A percentile compares a stretch with the other conserved stretches of the same genome.
phyloP scores from a whole-genome alignment of 2,329 filamentous ascomycete genomes.

The Phaeosphaeriaceae sp. region DNA sequence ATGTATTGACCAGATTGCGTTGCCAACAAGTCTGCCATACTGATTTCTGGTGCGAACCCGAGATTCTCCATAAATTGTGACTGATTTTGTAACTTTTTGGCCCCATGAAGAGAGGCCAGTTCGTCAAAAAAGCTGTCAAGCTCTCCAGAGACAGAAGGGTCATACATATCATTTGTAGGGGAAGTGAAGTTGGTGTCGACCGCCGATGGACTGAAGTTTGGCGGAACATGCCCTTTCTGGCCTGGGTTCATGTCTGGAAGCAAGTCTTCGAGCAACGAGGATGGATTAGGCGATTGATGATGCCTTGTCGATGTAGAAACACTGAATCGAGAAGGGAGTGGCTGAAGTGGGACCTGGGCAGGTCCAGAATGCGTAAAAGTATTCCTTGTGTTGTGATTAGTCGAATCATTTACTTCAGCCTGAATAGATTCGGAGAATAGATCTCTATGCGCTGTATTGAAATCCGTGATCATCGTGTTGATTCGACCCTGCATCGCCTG shows the following conservation, averaged over 20 bases:
- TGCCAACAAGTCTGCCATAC: conserved; percentile 59
- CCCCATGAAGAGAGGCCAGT: conserved; percentile 62
- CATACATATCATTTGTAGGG: conserved; percentile 19
- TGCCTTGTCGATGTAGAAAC: conserved; percentile 10
- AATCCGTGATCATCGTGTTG: conserved; percentile 15
- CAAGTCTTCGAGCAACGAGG: conserved; percentile 26
- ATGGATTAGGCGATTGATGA: conserved; percentile 7
- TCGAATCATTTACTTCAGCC: not conserved
- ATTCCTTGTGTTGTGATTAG: conserved; percentile 3
- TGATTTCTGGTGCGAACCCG: conserved; percentile 67
- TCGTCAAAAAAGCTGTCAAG: conserved; percentile 63
- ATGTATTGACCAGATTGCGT: conserved; percentile 47
- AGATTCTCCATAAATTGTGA: conserved; percentile 71
- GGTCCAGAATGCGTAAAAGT: not conserved
- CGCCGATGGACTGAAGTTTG: conserved; percentile 10
- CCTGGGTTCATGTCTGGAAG: conserved; percentile 27
- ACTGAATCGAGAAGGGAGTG: conserved; percentile 3
- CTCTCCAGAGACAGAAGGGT: conserved; percentile 50
- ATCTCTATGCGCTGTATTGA: conserved; percentile 8
- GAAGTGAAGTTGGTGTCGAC: conserved; percentile 12
- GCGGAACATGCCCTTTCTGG: conserved; percentile 2
- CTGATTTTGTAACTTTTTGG: conserved; percentile 61
- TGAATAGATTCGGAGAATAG: not conserved
- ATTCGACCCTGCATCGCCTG: conserved; percentile 16
- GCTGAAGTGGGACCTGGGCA: not conserved